A percentile compares a stretch with the other conserved stretches of the same genome.
These are phyloP conservation scores for Fragaria iinumae DNA, from an alignment of 306 rosid species.

Conservation along the genomic window DNA sequence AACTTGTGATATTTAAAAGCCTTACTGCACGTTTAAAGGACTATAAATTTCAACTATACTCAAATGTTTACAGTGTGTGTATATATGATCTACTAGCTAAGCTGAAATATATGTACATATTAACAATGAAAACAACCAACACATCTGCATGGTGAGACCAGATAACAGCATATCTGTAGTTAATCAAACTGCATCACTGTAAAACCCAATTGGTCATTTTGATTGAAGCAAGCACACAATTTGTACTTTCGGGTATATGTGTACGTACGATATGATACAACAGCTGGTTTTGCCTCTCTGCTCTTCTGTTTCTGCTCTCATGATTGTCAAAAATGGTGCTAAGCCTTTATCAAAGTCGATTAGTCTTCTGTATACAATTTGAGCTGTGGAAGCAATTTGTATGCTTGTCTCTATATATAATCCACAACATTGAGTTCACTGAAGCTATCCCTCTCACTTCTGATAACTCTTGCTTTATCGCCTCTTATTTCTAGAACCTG, in stretches of 20 bases:
- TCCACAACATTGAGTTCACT: slow-evolving; percentile 56
- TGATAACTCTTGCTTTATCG: slow-evolving; percentile 62
- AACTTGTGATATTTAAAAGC: too few species aligned
- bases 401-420: slow-evolving; percentile 38
- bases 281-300: not conserved
- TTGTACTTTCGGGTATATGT: not conserved
- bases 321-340: slow-evolving; percentile 13
- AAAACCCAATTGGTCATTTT: not conserved
- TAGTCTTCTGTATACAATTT: slow-evolving; percentile 1
- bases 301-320: slow-evolving; percentile 2
- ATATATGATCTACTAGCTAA: not conserved
- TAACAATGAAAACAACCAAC: not conserved
- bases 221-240: not conserved
- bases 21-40: too few species aligned
- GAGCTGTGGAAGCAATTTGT: not conserved
- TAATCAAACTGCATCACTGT: not conserved
- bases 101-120: not conserved
- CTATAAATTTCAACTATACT: not conserved
- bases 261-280: not conserved
- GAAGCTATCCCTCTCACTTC: slow-evolving; percentile 54
- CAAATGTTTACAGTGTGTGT: not conserved
- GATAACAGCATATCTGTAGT: not conserved
- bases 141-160: not conserved
- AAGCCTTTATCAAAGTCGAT: not conserved
- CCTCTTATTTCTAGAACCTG: slow-evolving; percentile 85